Percentiles rank a stretch among this genome's conserved stretches.
Conservation (phyloP, 768 basidiomycete species). For the Lentinula boryana region DNA sequence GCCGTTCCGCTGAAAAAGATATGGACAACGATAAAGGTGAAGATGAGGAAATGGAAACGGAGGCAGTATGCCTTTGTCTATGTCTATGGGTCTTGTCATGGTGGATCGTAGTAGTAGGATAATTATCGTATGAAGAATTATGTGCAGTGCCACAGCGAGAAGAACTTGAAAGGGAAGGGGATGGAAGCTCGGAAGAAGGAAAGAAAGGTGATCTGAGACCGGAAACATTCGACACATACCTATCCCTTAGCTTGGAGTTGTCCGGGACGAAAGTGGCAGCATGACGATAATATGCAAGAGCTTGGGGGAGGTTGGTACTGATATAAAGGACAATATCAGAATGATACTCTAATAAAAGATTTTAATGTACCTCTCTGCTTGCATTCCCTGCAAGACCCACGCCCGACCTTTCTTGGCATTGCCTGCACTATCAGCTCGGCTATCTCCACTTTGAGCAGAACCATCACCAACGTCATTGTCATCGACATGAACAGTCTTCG, state of each 20-base stretch:
- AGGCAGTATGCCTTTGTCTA: too few species aligned
- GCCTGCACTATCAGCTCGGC: background rate
- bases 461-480: background rate
- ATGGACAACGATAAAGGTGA: background rate
- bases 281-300: conserved; percentile 76
- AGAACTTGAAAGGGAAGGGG: too few species aligned
- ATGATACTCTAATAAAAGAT: conserved; percentile 47
- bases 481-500: too few species aligned
- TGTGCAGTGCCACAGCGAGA: too few species aligned
- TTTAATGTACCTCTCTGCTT: background rate
- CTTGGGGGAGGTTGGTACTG: conserved; percentile 71
- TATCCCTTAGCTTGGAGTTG: conserved; percentile 79
- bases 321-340: conserved; percentile 61
- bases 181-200: too few species aligned
- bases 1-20: too few species aligned
- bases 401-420: background rate
- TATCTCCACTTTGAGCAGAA: background rate
- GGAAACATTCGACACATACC: conserved; percentile 48
- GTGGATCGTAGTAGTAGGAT: too few species aligned
- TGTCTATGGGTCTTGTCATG: too few species aligned
- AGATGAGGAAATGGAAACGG: conserved; percentile 5
- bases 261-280: conserved; percentile 83
- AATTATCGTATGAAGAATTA: too few species aligned
- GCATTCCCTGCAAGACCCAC: background rate
- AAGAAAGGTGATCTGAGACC: conserved; percentile 8